Base-by-base conservation (phyloP, 352 stramenopile species). In the Phytophthora pseudosyringae region DNA sequence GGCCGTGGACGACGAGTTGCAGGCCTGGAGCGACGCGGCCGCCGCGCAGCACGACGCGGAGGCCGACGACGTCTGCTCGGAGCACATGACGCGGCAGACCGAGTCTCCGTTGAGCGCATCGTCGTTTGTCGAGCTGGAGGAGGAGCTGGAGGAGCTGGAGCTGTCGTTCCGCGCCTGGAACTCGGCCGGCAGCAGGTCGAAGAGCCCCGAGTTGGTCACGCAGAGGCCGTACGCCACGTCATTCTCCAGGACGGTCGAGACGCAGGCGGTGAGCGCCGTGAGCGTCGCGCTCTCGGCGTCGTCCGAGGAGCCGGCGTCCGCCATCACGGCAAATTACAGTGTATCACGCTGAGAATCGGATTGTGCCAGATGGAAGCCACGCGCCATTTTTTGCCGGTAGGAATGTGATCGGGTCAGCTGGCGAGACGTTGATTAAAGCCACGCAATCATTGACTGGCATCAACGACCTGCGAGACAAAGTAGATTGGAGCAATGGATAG, bases 151-250 rank as follows among this genome's bases (percentile, higher is more conserved):
- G 3, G 47, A 62, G 1, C 33, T 57, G 44, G 9, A 35, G 15
- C 21, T 54, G 21, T 45, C 40, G 45, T 46, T 60, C 6, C 6
- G 5, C n/a, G 44, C 12, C 13, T 35, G 26, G 43, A 80, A 67
- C 5, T 59, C 39, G 12, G 9, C 7, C 8, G 67, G 62, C 2
- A 75, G 0, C 3, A 71, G 18, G 51, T 75, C 73, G 54, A 91
- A 88, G 33, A 91, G 66, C 18, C 80, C 80, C 26, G 80, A 76
- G 64, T 88, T 88, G 62, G 85, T 89, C 47, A 89, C 51, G 57
- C 82, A 91, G 18, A 75, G 50, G 4, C 71, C 78, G 48, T 91
- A 91, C 13, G 51, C 45, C 7, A 76, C 16, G 43, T 91, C 80
- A 32, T 71, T 65, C 32, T 53, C 12, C 38, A 84, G 13, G 5